Percentiles rank a stretch among this genome's conserved stretches.
These are phyloP conservation scores for Tylopilus sp. DNA, from an alignment of 1,284 basidiomycete genomes.

Conservation along the genomic window DNA sequence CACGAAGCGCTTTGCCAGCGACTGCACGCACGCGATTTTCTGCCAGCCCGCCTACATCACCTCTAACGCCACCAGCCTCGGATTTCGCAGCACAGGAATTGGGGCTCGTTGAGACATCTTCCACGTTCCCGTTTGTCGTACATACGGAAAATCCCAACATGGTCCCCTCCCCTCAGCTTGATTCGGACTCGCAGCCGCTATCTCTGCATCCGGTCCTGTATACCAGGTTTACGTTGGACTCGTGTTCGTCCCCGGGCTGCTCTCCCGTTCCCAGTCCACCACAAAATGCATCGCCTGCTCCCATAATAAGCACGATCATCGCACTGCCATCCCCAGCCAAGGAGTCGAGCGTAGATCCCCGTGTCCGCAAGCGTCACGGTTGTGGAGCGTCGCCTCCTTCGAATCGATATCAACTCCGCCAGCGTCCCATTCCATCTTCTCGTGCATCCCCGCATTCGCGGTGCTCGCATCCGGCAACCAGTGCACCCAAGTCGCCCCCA, in stretches of 20 bases:
- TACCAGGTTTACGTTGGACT: constrained; percentile 36
- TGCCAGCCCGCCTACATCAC: constrained; percentile 23
- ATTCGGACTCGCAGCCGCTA: constrained; percentile 33
- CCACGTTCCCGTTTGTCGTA: constrained; percentile 53
- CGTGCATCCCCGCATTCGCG: constrained; percentile 16
- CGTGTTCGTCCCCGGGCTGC: constrained; percentile 15
- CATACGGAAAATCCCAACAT: constrained; percentile 33
- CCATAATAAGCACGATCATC: constrained; percentile 6
- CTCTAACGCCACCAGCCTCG: constrained; percentile 26
- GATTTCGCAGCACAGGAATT: constrained; percentile 41
- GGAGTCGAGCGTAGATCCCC: constrained; percentile 5
- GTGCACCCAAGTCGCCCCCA: constrained; percentile 12
- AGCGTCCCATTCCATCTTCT: constrained; percentile 23
- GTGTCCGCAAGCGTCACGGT: constrained; percentile 14
- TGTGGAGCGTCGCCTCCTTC: constrained; percentile 12
- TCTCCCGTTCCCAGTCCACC: constrained; percentile 8
- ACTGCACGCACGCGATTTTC: constrained; percentile 9
- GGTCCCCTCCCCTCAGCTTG: constrained; percentile 39
- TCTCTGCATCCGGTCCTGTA: constrained; percentile 34
- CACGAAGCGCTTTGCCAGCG: constrained; percentile 6
- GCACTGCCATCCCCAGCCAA: constrained; percentile 12
- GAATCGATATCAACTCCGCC: constrained; percentile 31
- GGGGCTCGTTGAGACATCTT: constrained; percentile 46
- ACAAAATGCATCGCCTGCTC: constrained; percentile 9
- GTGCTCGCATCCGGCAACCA: constrained; percentile 7